These are phyloP conservation scores for Triticum monococcum DNA, from an alignment of 176 grass and related monocot genomes.

Conservation along the genomic window DNA sequence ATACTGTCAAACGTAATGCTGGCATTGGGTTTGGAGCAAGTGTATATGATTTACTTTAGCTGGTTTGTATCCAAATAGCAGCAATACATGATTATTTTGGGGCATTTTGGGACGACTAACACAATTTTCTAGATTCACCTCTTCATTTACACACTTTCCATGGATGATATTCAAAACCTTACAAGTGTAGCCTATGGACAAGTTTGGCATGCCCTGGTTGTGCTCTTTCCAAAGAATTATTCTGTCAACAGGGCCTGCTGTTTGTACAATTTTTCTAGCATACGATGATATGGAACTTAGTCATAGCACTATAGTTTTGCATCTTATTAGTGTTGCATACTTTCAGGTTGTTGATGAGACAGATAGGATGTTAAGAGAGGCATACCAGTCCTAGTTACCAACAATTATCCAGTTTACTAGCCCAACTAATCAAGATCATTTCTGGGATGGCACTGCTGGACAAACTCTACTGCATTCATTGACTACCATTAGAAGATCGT, in stretches of 20 bases:
- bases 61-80: neutral
- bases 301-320: neutral
- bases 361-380: slow-evolving; percentile 82
- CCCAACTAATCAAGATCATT: slow-evolving; percentile 43
- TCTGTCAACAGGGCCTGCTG: neutral
- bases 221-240: slow-evolving; percentile 16
- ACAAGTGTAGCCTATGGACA: neutral
- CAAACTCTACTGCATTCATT: slow-evolving; percentile 43
- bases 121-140: neutral
- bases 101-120: neutral
- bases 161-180: neutral
- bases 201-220: neutral
- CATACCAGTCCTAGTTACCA: slow-evolving; percentile 85
- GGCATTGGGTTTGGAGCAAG: neutral
- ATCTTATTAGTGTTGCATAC: neutral
- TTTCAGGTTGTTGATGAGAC: slow-evolving; percentile 88
- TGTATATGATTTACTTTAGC: neutral
- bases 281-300: neutral
- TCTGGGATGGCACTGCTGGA: slow-evolving; percentile 7
- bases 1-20: neutral
- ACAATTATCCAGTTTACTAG: slow-evolving; percentile 63
- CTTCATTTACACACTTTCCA: neutral
- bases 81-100: neutral
- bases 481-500: slow-evolving; percentile 82
- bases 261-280: slow-evolving; percentile 1